A percentile compares a stretch with the other conserved stretches of the same genome.
Evolutionary conservation across 495 filamentous ascomycete species (phyloP).

Genomic region (Aspergillus taichungensis): DNA sequence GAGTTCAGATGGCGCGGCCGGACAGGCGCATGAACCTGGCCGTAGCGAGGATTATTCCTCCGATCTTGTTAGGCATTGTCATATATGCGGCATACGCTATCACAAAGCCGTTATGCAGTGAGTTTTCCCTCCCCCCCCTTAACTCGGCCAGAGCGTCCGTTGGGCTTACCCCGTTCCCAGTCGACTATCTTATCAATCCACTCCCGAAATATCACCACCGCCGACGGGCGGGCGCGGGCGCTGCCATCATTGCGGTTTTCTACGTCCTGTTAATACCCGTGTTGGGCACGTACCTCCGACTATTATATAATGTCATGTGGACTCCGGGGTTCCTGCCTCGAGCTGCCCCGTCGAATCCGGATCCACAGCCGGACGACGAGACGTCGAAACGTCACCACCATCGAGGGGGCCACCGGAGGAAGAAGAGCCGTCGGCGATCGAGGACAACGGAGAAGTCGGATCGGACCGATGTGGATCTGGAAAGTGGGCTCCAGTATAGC

Average conservation of each 20-base stretch:
- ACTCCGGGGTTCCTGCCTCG: conserved; percentile 64
- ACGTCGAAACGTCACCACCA: conserved; percentile 6
- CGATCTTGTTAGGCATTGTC: conserved; percentile 47
- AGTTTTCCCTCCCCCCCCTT: conserved; percentile 10
- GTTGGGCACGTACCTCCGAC: conserved; percentile 57
- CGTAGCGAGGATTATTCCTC: conserved; percentile 49
- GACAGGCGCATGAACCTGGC: conserved; percentile 42
- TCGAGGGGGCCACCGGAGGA: conserved; percentile 7
- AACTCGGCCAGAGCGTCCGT: neutral
- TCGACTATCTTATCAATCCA: conserved; percentile 54
- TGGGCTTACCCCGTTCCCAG: conserved; percentile 22
- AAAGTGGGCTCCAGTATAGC: conserved; percentile 14
- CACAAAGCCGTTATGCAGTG: conserved; percentile 50
- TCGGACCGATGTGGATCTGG: conserved; percentile 16
- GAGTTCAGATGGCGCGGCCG: conserved; percentile 21
- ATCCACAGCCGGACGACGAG: conserved; percentile 8
- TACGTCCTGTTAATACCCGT: conserved; percentile 59
- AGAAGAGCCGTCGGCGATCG: conserved; percentile 11
- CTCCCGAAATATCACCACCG: conserved; percentile 29
- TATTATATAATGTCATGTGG: conserved; percentile 51
- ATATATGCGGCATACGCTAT: conserved; percentile 56
- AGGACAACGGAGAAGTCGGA: conserved; percentile 17
- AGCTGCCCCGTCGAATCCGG: conserved; percentile 27
- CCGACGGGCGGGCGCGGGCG: conserved; percentile 47
- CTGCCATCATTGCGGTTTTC: conserved; percentile 61